Conservation (phyloP, 495 filamentous ascomycete genomes). For the Xylaria palmicola region DNA sequence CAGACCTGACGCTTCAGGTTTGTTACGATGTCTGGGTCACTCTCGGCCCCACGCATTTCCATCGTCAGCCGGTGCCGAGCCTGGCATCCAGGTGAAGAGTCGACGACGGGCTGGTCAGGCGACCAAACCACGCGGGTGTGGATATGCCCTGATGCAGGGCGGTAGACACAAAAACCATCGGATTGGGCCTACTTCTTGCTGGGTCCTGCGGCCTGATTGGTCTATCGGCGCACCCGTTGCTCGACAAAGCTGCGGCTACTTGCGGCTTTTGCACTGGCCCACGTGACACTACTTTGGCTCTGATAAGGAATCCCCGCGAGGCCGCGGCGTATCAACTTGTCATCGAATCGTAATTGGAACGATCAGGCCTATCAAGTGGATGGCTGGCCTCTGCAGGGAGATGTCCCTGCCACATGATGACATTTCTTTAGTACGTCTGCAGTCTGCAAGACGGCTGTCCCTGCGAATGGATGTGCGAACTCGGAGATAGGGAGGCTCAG, state of each 20-base stretch:
- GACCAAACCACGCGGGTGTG: background rate
- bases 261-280: constrained; percentile 26
- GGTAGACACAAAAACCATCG: too few relatives aligned
- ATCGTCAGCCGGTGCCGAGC: constrained; percentile 10
- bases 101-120: background rate
- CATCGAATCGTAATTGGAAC: constrained; percentile 33
- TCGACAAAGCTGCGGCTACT: constrained; percentile 22
- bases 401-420: constrained; percentile 16
- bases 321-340: constrained; percentile 23
- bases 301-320: constrained; percentile 28
- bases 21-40: background rate
- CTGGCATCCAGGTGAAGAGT: background rate
- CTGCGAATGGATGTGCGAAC: constrained; percentile 25
- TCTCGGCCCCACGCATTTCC: constrained; percentile 12
- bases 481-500: constrained; percentile 30
- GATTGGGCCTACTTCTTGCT: constrained; percentile 20
- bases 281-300: constrained; percentile 24
- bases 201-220: constrained; percentile 23
- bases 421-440: constrained; percentile 18
- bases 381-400: constrained; percentile 18
- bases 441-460: constrained; percentile 11
- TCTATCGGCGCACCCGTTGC: constrained; percentile 17
- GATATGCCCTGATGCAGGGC: background rate
- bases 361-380: constrained; percentile 17
- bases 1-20: background rate